Evolutionary conservation across 495 filamentous ascomycete species (phyloP), one percentile per base, ranked within the genome.

Genomic region (Tetracladium marchalianum): DNA sequence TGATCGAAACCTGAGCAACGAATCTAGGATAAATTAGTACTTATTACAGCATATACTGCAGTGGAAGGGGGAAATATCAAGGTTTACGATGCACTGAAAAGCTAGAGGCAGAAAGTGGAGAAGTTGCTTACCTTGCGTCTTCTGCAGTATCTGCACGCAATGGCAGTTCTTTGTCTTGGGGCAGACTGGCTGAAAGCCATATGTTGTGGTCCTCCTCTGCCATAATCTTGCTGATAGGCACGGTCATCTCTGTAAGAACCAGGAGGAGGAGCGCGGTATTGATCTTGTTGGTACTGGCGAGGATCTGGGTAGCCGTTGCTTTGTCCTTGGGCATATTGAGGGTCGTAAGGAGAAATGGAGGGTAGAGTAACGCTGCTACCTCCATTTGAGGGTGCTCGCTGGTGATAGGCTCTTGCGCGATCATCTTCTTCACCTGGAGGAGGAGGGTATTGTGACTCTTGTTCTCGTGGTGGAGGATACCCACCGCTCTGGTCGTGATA

Each of bases 61-160:
- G 3, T 27, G 22, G 7, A 27, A 27, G 22, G 22, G 7, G 12
- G 4, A 31, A 24, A n/a, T 13, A 39, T 60, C 39, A 57, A 41
- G 19, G 15, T 18, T 35, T n/a, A 32, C 11, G 33, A 37, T 19
- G 17, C 7, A 19, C 15, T 10, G 10, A 41, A 41, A 38, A 43
- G 13, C 0, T 16, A 13, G 16, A 22, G 16, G 18, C 35, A 22
- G 8, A 42, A n/a, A 27, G 15, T 7, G 19, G 15, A 16, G 27
- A 18, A 11, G 32, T 35, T n/a, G 45, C 72, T 57, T 71, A 88
- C 84, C 78, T 90, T 90, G 50, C 85, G 78, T 66, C 85, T 73
- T 43, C 85, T 69, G 64, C 85, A 90, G 60, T 90, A 90, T 43
- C 81, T 75, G 60, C 85, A 90, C n/a, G 85, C 85, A 61, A 90